Evolutionary conservation across 176 grass and related monocot genomes (phyloP).

Genomic region (Eremochloa ophiuroides): DNA sequence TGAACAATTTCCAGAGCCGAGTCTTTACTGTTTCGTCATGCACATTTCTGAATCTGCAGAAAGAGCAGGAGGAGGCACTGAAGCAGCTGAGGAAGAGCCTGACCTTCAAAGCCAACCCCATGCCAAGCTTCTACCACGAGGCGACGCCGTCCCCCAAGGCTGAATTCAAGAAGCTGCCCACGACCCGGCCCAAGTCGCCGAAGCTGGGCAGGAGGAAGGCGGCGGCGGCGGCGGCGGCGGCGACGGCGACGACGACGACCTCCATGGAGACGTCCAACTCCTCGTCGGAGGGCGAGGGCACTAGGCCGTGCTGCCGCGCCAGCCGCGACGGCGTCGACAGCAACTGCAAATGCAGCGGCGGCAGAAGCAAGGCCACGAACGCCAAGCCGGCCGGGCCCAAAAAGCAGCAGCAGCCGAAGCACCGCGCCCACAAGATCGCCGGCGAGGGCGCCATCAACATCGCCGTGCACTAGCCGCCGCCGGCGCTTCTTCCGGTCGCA

Average conservation of each 20-base stretch:
- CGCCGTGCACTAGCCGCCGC: constrained; percentile 51
- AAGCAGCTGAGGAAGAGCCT: constrained; percentile 82
- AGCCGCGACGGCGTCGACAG: constrained; percentile 54
- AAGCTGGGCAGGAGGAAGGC: constrained; percentile 91
- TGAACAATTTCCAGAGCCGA: background rate
- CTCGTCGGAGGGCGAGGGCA: constrained; percentile 52
- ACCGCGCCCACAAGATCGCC: constrained; percentile 43
- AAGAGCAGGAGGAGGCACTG: constrained; percentile 82
- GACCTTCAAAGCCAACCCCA: constrained; percentile 85
- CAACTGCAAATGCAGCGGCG: constrained; percentile 32
- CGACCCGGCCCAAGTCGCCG: constrained; percentile 92
- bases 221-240: too few relatives aligned
- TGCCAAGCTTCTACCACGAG: constrained; percentile 98
- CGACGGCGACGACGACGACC: background rate
- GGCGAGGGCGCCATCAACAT: constrained; percentile 60
- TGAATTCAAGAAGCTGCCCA: constrained; percentile 92
- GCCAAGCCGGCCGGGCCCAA: constrained; percentile 21
- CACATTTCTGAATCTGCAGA: constrained; percentile 41
- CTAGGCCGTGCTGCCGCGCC: constrained; percentile 40
- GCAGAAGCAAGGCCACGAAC: constrained; percentile 16
- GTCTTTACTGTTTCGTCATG: background rate
- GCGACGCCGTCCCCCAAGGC: constrained; percentile 82
- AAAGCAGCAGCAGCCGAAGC: constrained; percentile 42
- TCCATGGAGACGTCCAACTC: constrained; percentile 50
- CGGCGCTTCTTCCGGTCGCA: background rate